Conservation (phyloP, 495 filamentous ascomycete genomes). For the Durotheca rogersii region DNA sequence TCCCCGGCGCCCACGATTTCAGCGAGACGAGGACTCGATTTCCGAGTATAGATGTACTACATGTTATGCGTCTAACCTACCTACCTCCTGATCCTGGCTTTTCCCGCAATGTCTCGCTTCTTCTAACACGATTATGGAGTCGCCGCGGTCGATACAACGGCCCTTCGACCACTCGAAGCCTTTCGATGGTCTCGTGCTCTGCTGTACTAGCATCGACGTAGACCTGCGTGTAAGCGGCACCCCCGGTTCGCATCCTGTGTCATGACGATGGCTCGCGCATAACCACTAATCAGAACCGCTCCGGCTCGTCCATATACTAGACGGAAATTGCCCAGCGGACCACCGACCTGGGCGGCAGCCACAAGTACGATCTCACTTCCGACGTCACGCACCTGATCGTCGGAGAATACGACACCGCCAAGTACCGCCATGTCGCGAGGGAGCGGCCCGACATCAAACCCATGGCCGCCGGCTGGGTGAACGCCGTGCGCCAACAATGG, state of each 20-base stretch:
- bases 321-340: slow-evolving; percentile 67
- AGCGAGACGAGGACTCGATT: too few relatives aligned
- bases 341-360: slow-evolving; percentile 78
- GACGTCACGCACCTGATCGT: slow-evolving; percentile 95
- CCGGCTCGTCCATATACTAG: slow-evolving; percentile 44
- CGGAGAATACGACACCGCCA: slow-evolving; percentile 80
- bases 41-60: too few relatives aligned
- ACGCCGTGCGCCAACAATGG: slow-evolving; percentile 80
- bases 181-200: slow-evolving; percentile 78
- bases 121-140: slow-evolving; percentile 23
- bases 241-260: slow-evolving; percentile 1
- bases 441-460: slow-evolving; percentile 82
- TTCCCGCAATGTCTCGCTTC: slow-evolving; percentile 22
- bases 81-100: too few relatives aligned
- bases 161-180: slow-evolving; percentile 57
- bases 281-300: slow-evolving; percentile 15
- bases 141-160: slow-evolving; percentile 22
- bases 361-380: slow-evolving; percentile 88
- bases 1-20: too few relatives aligned
- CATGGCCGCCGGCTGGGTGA: slow-evolving; percentile 76
- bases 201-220: slow-evolving; percentile 82
- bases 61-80: not conserved
- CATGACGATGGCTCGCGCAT: too few relatives aligned
- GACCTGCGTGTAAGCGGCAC: slow-evolving; percentile 70
- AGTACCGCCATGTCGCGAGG: slow-evolving; percentile 93